Evolutionary conservation across 495 filamentous ascomycete species (phyloP).

Genomic region (Aspergillus sparsus): DNA sequence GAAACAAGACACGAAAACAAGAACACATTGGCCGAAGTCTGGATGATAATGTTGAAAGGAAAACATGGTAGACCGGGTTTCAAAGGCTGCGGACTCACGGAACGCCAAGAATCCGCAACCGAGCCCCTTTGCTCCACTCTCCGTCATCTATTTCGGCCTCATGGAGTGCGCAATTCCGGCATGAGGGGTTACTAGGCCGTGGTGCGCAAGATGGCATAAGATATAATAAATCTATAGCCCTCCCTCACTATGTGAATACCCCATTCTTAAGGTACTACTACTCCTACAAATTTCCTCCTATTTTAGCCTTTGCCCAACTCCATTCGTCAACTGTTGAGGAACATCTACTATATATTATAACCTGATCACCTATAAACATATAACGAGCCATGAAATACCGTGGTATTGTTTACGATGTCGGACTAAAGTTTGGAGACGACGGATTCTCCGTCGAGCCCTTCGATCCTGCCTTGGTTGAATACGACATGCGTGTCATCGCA

Average conservation of each 20-base stretch:
- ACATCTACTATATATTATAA: neutral
- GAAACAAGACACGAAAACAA: too few relatives aligned
- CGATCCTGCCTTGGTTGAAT: conserved; percentile 9
- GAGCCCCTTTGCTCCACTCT: neutral
- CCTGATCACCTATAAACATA: neutral
- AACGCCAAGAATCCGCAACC: neutral
- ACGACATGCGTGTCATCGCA: conserved; percentile 19
- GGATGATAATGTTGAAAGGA: too few relatives aligned
- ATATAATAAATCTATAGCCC: neutral
- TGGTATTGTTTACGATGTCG: conserved; percentile 21
- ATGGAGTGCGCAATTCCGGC: too few relatives aligned
- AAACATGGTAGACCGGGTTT: too few relatives aligned
- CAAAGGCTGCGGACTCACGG: neutral
- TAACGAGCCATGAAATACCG: conserved; percentile 16
- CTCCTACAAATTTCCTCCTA: too few relatives aligned
- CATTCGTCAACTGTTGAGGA: too few relatives aligned
- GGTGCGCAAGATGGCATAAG: too few relatives aligned
- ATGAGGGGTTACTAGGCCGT: too few relatives aligned
- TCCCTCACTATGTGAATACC: neutral
- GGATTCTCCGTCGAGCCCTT: conserved; percentile 16
- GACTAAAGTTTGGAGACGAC: conserved; percentile 10
- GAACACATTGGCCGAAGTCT: too few relatives aligned
- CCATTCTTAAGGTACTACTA: neutral
- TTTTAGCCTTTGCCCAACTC: too few relatives aligned
- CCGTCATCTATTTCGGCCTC: too few relatives aligned